Conservation (phyloP, 345 rosid species). For the Dovyalis caffra region DNA sequence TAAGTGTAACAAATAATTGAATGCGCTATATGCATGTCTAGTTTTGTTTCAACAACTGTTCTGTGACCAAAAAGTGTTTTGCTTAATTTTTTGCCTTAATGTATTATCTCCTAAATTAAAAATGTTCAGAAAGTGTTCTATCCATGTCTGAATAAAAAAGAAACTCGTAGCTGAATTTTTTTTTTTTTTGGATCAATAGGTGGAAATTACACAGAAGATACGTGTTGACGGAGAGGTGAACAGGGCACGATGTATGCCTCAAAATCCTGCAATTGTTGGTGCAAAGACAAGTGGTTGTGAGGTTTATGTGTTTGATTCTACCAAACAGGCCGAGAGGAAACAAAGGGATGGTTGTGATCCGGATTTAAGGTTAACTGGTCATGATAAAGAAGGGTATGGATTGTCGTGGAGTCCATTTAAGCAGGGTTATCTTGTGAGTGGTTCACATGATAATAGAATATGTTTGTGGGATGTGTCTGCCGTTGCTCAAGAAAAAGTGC, state of each 20-base stretch:
- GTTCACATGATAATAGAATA: slow-evolving; percentile 77
- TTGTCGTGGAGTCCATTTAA: slow-evolving; percentile 88
- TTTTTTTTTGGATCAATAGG: slow-evolving; percentile 35
- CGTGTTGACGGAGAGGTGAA: slow-evolving; percentile 93
- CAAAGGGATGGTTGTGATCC: slow-evolving; percentile 58
- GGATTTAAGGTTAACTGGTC: slow-evolving; percentile 83
- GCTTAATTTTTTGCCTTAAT: background rate
- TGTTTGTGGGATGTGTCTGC: slow-evolving; percentile 91
- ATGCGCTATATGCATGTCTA: background rate
- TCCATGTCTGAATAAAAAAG: background rate
- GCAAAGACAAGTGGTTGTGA: slow-evolving; percentile 81
- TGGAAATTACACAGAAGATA: slow-evolving; percentile 71
- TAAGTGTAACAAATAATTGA: background rate
- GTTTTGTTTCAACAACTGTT: background rate
- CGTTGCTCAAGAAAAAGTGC: slow-evolving; percentile 48
- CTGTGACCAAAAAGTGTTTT: background rate
- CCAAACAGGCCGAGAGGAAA: slow-evolving; percentile 49
- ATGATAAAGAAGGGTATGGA: slow-evolving; percentile 89
- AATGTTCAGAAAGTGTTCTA: background rate
- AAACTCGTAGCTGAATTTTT: background rate
- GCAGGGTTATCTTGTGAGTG: slow-evolving; percentile 84
- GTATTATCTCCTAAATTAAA: background rate
- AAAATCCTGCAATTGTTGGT: slow-evolving; percentile 61
- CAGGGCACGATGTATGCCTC: slow-evolving; percentile 90
- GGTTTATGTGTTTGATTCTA: slow-evolving; percentile 72